Evolutionary conservation across 306 rosid species (phyloP).

Genomic region (Neltuma alba): DNA sequence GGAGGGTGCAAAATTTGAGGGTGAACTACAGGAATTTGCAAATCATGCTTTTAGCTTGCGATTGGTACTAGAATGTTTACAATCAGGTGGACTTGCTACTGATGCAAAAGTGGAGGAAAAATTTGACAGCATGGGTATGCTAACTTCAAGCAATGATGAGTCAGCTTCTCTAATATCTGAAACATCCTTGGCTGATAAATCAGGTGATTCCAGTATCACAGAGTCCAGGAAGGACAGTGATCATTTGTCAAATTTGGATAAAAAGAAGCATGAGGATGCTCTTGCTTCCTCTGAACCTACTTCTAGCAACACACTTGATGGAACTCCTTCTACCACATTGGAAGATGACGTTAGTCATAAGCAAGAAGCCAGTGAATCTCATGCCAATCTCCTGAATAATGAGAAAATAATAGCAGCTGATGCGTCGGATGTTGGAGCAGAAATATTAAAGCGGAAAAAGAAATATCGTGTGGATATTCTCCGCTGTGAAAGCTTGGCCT

Average conservation of each 20-base stretch:
- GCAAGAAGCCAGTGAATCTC: constrained; percentile 46
- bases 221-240: constrained; percentile 41
- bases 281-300: constrained; percentile 48
- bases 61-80: constrained; percentile 85
- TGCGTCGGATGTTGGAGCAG: constrained; percentile 59
- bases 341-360: constrained; percentile 45
- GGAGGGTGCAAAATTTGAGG: constrained; percentile 90
- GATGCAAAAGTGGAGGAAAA: constrained; percentile 51
- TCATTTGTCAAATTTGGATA: constrained; percentile 40
- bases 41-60: constrained; percentile 97
- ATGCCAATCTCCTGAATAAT: constrained; percentile 36
- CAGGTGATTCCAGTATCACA: constrained; percentile 34
- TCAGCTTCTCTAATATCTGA: constrained; percentile 49
- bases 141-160: constrained; percentile 52
- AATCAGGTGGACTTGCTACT: constrained; percentile 72
- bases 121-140: constrained; percentile 40
- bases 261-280: constrained; percentile 41
- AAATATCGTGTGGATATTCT: constrained; percentile 86
- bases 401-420: constrained; percentile 55
- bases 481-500: constrained; percentile 96
- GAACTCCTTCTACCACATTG: constrained; percentile 36
- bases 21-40: constrained; percentile 94
- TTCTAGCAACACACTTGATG: constrained; percentile 46
- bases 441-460: constrained; percentile 58
- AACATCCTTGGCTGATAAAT: constrained; percentile 44